Percentiles rank a stretch among this genome's conserved stretches.
phyloP scores from a whole-genome alignment of 129 eudicot genomes.

The Tanacetum coccineum region DNA sequence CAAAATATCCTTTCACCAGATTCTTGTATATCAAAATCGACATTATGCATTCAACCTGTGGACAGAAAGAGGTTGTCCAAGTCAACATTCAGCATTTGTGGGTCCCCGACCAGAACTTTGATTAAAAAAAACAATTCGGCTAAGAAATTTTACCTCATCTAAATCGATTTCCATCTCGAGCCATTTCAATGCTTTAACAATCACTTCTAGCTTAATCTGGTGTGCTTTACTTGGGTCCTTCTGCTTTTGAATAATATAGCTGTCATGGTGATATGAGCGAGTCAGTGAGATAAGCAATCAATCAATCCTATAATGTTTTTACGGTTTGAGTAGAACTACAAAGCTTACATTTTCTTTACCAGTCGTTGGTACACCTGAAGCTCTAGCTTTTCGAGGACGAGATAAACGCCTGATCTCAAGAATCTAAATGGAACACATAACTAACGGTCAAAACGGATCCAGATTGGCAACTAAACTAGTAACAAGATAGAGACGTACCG shows the following conservation, averaged over 20 bases:
- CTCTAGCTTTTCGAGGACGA: constrained; percentile 94
- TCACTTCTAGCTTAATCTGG: constrained; percentile 83
- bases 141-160: constrained; percentile 59
- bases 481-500: constrained; percentile 38
- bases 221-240: constrained; percentile 87
- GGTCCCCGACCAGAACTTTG: too few species aligned
- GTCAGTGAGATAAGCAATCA: neutral
- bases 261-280: constrained; percentile 26
- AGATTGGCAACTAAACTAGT: neutral
- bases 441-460: neutral
- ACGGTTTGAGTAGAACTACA: neutral
- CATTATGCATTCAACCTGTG: constrained; percentile 95
- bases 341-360: constrained; percentile 76
- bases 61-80: constrained; percentile 1
- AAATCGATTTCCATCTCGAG: constrained; percentile 93
- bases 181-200: constrained; percentile 93
- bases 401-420: constrained; percentile 93
- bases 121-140: neutral
- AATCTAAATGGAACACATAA: constrained; percentile 45
- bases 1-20: too few species aligned
- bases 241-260: constrained; percentile 76
- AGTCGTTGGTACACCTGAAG: constrained; percentile 92
- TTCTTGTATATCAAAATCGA: constrained; percentile 38
- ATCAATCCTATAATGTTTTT: neutral
- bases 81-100: neutral